Conservation (phyloP, 257 asterid genomes). For the Nicotiana obtusifolia region DNA sequence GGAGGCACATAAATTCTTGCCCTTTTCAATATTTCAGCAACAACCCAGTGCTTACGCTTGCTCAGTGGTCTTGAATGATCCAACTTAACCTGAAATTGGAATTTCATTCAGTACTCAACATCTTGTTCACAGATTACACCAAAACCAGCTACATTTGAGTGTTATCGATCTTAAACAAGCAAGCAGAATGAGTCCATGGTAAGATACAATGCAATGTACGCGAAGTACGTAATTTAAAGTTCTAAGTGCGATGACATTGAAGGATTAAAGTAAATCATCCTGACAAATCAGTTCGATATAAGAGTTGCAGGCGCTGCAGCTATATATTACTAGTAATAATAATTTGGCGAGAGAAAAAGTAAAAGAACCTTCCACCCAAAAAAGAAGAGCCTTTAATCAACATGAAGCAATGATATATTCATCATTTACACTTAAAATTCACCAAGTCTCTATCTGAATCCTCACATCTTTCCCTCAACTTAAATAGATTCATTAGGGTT, state of each 20-base stretch:
- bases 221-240: background rate
- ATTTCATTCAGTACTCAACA: background rate
- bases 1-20: conserved; percentile 64
- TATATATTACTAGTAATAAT: background rate
- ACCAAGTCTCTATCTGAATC: background rate
- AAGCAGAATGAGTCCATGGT: background rate
- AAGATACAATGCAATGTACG: background rate
- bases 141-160: background rate
- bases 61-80: conserved; percentile 86
- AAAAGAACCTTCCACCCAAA: background rate
- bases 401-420: background rate
- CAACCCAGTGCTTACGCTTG: conserved; percentile 74
- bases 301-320: background rate
- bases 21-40: conserved; percentile 71
- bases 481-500: background rate
- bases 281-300: background rate
- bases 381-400: background rate
- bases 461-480: background rate
- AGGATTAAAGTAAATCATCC: background rate
- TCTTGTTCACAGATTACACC: background rate
- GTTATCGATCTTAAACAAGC: background rate
- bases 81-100: conserved; percentile 54
- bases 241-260: background rate
- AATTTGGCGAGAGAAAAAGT: background rate
- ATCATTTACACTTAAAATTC: background rate